Percentiles rank a stretch among this genome's conserved stretches.
Conservation (phyloP, 192 early-diverging fungal genomes). For the Geranomyces variabilis region DNA sequence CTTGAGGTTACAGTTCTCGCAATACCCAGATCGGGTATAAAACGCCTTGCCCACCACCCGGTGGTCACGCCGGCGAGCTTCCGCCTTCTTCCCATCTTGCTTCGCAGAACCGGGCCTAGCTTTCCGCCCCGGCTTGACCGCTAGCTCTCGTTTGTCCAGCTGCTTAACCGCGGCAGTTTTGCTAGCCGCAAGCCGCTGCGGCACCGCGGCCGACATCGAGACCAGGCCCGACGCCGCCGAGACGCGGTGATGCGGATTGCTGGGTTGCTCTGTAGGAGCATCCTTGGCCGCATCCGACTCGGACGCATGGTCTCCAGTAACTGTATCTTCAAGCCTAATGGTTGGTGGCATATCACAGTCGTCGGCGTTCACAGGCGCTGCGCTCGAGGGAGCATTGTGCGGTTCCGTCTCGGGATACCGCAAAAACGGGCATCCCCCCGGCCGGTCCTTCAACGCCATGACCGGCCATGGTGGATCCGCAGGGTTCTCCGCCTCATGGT, state of each 20-base stretch:
- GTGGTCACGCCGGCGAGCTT: background rate
- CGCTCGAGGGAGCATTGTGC: too few species aligned
- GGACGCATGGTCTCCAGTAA: too few species aligned
- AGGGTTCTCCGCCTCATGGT: conserved; percentile 20
- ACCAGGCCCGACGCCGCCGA: conserved; percentile 36
- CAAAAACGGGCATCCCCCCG: conserved; percentile 27
- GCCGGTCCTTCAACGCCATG: conserved; percentile 18
- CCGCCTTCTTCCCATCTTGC: background rate
- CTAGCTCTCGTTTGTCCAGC: conserved; percentile 1
- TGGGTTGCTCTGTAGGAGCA: background rate
- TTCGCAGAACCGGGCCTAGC: background rate
- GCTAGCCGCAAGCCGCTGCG: background rate
- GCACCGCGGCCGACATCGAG: conserved; percentile 26
- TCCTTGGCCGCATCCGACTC: background rate
- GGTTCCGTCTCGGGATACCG: background rate
- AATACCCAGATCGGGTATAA: conserved; percentile 33
- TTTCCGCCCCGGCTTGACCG: background rate
- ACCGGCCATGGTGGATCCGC: conserved; percentile 31
- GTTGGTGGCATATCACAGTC: background rate
- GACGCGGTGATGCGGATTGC: background rate
- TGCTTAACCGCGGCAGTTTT: background rate
- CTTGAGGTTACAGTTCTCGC: conserved; percentile 41
- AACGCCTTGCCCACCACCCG: conserved; percentile 32
- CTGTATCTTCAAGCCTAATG: background rate
- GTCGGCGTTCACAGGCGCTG: background rate